Conservation (phyloP, 495 filamentous ascomycete species). For the Penicillium crystallinum region DNA sequence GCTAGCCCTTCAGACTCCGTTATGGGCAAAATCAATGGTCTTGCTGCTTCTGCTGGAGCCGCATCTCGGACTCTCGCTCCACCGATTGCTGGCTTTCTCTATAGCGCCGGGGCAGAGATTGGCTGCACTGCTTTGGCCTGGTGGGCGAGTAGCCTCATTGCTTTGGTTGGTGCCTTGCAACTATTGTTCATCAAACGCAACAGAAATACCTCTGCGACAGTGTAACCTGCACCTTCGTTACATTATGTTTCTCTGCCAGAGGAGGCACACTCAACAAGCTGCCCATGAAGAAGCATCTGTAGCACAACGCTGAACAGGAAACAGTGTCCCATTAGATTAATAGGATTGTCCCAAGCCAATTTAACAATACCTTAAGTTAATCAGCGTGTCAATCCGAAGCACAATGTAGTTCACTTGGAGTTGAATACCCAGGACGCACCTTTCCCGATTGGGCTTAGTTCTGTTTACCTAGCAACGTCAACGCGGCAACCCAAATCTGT, state of each 20-base stretch:
- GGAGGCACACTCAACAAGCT: constrained; percentile 11
- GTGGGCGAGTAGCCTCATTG: constrained; percentile 70
- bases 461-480: constrained; percentile 43
- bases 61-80: constrained; percentile 72
- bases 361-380: too few relatives aligned
- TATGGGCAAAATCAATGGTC: constrained; percentile 75
- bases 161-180: constrained; percentile 62
- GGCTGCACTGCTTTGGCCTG: constrained; percentile 72
- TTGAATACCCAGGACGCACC: constrained; percentile 1
- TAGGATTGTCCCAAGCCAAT: background rate
- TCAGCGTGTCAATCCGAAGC: too few relatives aligned
- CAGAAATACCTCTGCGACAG: constrained; percentile 33
- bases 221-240: constrained; percentile 30
- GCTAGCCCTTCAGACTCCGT: constrained; percentile 61
- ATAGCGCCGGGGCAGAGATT: constrained; percentile 59
- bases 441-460: constrained; percentile 29
- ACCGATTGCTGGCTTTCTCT: constrained; percentile 69
- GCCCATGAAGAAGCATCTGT: background rate
- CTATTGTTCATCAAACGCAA: constrained; percentile 58
- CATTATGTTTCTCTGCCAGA: constrained; percentile 22
- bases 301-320: background rate
- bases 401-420: background rate
- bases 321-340: background rate
- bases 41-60: constrained; percentile 73
- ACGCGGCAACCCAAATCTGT: constrained; percentile 19